Evolutionary conservation across 2,329 filamentous ascomycete genomes (phyloP).

Genomic region (Fusarium foetens): DNA sequence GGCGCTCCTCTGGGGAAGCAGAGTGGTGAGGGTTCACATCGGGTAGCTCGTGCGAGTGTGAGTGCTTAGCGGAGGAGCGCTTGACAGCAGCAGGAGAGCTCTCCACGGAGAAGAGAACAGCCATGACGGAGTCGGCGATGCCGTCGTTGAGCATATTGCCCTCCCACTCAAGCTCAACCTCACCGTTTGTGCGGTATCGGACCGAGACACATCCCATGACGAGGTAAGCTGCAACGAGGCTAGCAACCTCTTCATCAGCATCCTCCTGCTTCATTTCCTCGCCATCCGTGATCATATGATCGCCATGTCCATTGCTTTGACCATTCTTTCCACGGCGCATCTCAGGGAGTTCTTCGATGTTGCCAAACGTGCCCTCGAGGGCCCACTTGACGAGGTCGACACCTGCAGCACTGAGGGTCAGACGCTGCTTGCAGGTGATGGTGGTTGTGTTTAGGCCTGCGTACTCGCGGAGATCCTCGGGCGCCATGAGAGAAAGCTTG

Average conservation of each 20-base stretch:
- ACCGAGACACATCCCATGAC: conserved; percentile 94
- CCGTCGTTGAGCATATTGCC: conserved; percentile 98
- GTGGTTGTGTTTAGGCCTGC: conserved; percentile 96
- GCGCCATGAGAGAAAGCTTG: conserved; percentile 95
- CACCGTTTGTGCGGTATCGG: conserved; percentile 78
- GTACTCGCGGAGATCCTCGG: conserved; percentile 94
- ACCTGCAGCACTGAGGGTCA: conserved; percentile 87
- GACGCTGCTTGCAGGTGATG: conserved; percentile 89
- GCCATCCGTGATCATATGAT: conserved; percentile 51
- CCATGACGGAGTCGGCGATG: conserved; percentile 97
- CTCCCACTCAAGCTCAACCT: conserved; percentile 95
- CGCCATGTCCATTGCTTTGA: conserved; percentile 49
- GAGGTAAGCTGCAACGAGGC: conserved; percentile 66
- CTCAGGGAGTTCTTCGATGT: conserved; percentile 75
- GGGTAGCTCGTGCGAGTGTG: conserved; percentile 56
- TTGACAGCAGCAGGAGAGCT: conserved; percentile 95
- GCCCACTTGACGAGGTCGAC: conserved; percentile 94
- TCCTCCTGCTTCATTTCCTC: conserved; percentile 57
- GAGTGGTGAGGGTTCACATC: conserved; percentile 77
- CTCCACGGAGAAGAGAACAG: conserved; percentile 90
- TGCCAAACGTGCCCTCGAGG: conserved; percentile 92
- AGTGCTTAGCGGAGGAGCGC: conserved; percentile 59
- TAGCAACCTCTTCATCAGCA: conserved; percentile 72
- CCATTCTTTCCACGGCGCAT: conserved; percentile 54
- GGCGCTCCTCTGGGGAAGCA: conserved; percentile 76